Conservation (phyloP, 2,329 filamentous ascomycete genomes). For the Aquanectria penicillioides region DNA sequence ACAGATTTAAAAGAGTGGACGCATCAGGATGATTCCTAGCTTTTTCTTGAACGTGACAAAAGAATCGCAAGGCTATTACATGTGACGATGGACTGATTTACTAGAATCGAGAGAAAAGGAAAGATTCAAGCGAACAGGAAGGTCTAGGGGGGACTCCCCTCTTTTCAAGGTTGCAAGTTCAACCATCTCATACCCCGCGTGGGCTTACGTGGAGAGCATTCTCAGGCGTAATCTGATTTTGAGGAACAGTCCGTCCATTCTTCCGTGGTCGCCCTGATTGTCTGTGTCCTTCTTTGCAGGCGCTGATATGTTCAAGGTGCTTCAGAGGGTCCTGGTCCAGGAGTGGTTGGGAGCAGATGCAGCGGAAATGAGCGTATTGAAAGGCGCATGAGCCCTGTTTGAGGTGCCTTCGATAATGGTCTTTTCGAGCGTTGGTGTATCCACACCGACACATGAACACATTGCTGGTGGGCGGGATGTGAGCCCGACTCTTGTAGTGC, state of each 20-base stretch:
- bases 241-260: neutral
- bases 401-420: constrained; percentile 7
- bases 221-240: too few relatives aligned
- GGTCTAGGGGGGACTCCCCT: too few relatives aligned
- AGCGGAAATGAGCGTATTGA: neutral
- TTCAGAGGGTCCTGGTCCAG: neutral
- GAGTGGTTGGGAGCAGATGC: neutral
- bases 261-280: constrained; percentile 1
- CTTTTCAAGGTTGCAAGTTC: too few relatives aligned
- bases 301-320: neutral
- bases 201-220: too few relatives aligned
- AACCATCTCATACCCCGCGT: too few relatives aligned
- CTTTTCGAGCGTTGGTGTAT: constrained; percentile 2
- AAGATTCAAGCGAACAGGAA: too few relatives aligned
- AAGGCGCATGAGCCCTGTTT: neutral
- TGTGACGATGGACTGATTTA: too few relatives aligned
- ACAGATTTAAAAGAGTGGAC: too few relatives aligned
- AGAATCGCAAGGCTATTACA: too few relatives aligned
- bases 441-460: neutral
- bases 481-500: neutral
- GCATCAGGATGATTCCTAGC: too few relatives aligned
- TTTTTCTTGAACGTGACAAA: too few relatives aligned
- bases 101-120: too few relatives aligned
- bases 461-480: neutral
- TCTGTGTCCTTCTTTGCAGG: constrained; percentile 2